Percentiles rank a stretch among this genome's conserved stretches.
These are phyloP conservation scores for Globisporangium acanthophoron DNA, from an alignment of 352 stramenopile genomes.

Conservation along the genomic window DNA sequence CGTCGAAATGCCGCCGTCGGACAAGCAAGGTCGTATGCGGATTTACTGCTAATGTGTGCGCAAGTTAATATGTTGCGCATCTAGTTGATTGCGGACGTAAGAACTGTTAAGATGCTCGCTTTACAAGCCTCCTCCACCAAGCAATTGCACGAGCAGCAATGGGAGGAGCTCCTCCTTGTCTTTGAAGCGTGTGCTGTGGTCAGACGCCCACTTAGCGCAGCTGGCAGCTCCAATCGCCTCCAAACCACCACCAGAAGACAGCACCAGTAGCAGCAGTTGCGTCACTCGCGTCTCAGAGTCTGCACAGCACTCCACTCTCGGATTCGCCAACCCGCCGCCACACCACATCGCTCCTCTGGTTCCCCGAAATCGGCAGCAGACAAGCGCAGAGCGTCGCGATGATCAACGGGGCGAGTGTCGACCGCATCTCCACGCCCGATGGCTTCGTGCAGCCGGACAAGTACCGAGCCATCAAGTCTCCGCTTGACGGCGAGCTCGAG, in stretches of 20 bases:
- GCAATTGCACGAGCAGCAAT: neutral
- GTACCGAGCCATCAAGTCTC: conserved; percentile 9
- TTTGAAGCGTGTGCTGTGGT: neutral
- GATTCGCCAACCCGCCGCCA: neutral
- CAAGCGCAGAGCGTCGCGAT: neutral
- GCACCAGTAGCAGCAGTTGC: neutral
- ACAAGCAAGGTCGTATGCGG: neutral
- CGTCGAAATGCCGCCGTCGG: conserved; percentile 31
- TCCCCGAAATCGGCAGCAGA: too few species aligned
- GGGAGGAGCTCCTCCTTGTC: neutral
- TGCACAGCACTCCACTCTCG: neutral
- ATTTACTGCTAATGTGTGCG: neutral
- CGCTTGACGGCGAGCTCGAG: conserved; percentile 16
- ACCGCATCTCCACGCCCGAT: conserved; percentile 4
- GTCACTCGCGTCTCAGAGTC: neutral
- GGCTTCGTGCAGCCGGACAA: conserved; percentile 2
- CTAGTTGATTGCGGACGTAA: too few species aligned
- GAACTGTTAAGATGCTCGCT: too few species aligned
- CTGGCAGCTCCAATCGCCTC: neutral
- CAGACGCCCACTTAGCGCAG: neutral
- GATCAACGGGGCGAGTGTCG: neutral
- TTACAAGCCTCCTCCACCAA: neutral
- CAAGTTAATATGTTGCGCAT: neutral
- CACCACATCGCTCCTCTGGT: too few species aligned
- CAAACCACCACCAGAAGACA: neutral